Evolutionary conservation across 2,329 filamentous ascomycete genomes (phyloP), one percentile per base, ranked within the genome.

Genomic region (Fusarium poae): DNA sequence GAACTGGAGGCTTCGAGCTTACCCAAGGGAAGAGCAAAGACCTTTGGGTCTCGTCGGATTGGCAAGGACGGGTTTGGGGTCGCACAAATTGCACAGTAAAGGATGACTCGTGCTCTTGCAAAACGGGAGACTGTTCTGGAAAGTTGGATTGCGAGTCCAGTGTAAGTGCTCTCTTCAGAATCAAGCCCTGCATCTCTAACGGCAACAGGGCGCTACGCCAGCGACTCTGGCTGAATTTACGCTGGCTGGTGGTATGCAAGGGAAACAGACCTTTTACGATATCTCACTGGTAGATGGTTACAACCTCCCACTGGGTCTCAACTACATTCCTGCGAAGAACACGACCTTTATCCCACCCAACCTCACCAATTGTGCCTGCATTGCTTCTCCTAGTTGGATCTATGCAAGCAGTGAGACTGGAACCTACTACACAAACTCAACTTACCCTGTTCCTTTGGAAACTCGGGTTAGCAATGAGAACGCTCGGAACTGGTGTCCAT

Each of bases 201-300:
- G 29, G 10, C 2, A n/a, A 18, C 58, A 92, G 90, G 92, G 92
- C 20, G 84, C 88, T 58, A 86, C 89, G 30, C 93, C 93, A 13
- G 89, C 89, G 16, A 94, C 92, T 2, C 85, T 97, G 15, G 92
- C 91, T 39, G 93, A 97, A 76, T 94, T 96, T 79, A 93, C 91
- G 56, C 84, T 95, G 18, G 86, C 88, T 50, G 91, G 90, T 29
- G 89, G 90, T 30, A 80, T 85, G 43, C 82, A 83, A 23, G 81
- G 82, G 49, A 79, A 76, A 61, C 90, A 94, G 75, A 91, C 89
- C 12, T 96, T 93, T 77, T 95, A 94, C 80, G 92, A 96, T 77
- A 92, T 96, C 67, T 94, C 91, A 40, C 84, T 95, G 4, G 92
- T 96, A 23, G 92, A 96, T 75, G 92, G 92, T 49, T 95, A 95